phyloP scores from a whole-genome alignment of 176 grass and related monocot species.

The Areca catechu region DNA sequence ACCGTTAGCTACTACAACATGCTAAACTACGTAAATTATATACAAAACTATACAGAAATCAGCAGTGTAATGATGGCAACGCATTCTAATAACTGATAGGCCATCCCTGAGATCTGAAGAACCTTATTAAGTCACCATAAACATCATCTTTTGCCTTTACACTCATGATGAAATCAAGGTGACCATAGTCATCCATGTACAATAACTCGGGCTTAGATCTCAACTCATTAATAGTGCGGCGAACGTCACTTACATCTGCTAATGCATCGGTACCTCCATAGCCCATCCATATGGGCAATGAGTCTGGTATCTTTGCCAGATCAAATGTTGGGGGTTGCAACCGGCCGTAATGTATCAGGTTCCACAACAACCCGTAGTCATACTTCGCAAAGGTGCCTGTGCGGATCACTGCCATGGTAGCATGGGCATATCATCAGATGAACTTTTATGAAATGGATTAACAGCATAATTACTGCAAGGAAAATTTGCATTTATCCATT shows the following conservation, averaged over 20 bases:
- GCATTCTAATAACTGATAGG: conserved; percentile 47
- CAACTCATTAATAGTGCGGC: conserved; percentile 48
- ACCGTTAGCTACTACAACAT: no score
- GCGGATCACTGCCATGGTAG: conserved; percentile 57
- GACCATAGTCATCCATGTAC: conserved; percentile 66
- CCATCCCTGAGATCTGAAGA: conserved; percentile 45
- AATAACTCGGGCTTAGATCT: conserved; percentile 47
- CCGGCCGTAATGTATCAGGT: conserved; percentile 37
- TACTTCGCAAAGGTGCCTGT: conserved; percentile 84
- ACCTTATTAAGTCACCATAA: conserved; percentile 51
- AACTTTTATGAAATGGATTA: no score
- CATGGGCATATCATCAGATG: no score
- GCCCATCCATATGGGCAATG: conserved; percentile 79
- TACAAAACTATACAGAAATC: no score
- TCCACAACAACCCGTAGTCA: conserved; percentile 56
- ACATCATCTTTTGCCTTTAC: conserved; percentile 70
- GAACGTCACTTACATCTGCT: conserved; percentile 60
- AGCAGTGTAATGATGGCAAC: no score
- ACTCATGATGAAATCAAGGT: conserved; percentile 54
- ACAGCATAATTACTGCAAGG: no score
- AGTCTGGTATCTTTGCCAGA: conserved; percentile 53
- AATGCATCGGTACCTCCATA: conserved; percentile 77
- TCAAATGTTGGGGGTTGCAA: conserved; percentile 47
- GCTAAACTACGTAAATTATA: no score
- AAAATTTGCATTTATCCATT: no score